Base-by-base conservation (phyloP, 306 rosid species). In the Canavalia gladiata region DNA sequence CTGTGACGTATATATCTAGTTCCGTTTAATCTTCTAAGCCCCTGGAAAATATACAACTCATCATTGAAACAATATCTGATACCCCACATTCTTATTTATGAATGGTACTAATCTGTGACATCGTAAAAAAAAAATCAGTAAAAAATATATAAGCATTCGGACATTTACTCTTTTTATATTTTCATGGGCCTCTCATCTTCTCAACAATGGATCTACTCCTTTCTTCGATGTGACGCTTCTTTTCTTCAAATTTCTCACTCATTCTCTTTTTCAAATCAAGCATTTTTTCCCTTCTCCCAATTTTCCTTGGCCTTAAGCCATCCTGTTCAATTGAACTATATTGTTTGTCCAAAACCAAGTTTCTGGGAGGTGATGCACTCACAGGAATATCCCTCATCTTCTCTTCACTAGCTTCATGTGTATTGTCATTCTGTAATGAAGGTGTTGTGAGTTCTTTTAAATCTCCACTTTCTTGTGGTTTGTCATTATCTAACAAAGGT, bases 241-340 rank as follows among this genome's bases (percentile, higher is more conserved):
- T 93, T 79, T 95, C 97, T 87, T 93, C 99, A 7, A 91, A 83
- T 84, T 91, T 95, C 84, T 93, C 94, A 8, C 94, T 87, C 98
- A 95, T 60, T 86, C 82, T 95, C 90, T 88, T 95, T 72, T 92
- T 80, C 58, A 93, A 79, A 85, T 91, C 97, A 60, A 89, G 79
- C 88, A 95, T 90, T 85, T 74, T 93, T 81, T 91, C 97, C 84
- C 72, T 93, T 87, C 68, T 89, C 64, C 99, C 98, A 47, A 81
- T 51, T 88, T 87, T 91, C 86, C 73, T 95, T 41, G 84, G 82
- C 89, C 71, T 87, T 35, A 66, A 13, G 35, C 86, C 90, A 76
- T 90, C 95, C 12, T 72, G 88, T 65, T 90, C 92, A 8, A 60
- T 7, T 50, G 75, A 39, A 49, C 54, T 34, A 77, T 4, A 30